Conservation (phyloP, 805 yeast species). For the Candida chilensis region DNA sequence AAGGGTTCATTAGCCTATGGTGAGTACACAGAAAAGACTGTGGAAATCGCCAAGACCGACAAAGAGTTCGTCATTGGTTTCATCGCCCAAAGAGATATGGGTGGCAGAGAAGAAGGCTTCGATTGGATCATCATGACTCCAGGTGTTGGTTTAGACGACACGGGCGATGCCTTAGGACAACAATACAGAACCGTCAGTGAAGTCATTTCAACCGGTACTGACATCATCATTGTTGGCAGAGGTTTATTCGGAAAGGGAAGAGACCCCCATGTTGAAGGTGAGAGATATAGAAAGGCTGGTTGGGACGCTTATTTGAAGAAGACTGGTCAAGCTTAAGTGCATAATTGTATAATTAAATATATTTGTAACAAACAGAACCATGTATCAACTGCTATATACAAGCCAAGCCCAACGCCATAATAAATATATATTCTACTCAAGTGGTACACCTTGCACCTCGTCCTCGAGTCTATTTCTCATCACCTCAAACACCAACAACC, state of each 20-base stretch:
- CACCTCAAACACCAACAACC: slow-evolving; percentile 76
- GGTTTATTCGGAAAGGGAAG: slow-evolving; percentile 93
- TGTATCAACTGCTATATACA: no score
- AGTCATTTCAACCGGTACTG: slow-evolving; percentile 81
- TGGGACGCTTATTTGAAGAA: slow-evolving; percentile 79
- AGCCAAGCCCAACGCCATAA: no score
- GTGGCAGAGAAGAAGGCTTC: slow-evolving; percentile 73
- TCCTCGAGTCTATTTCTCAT: slow-evolving; percentile 44
- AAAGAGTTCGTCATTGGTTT: slow-evolving; percentile 91
- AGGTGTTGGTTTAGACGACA: slow-evolving; percentile 96
- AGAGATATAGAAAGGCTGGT: slow-evolving; percentile 86
- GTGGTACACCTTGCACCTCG: no score
- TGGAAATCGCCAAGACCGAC: slow-evolving; percentile 83
- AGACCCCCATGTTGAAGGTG: slow-evolving; percentile 81
- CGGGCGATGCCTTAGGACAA: slow-evolving; percentile 93
- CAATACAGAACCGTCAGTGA: slow-evolving; percentile 90
- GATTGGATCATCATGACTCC: slow-evolving; percentile 98
- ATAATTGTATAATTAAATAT: background rate
- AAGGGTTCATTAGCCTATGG: slow-evolving; percentile 93
- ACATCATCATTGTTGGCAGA: slow-evolving; percentile 95
- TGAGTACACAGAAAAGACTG: slow-evolving; percentile 78
- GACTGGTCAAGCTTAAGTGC: slow-evolving; percentile 6
- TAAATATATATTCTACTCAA: no score
- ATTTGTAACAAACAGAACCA: slow-evolving; percentile 1
- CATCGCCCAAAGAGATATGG: slow-evolving; percentile 88